Evolutionary conservation across 2,329 filamentous ascomycete genomes (phyloP), one percentile per base, ranked within the genome.

Genomic region (Xylaria arbuscula): DNA sequence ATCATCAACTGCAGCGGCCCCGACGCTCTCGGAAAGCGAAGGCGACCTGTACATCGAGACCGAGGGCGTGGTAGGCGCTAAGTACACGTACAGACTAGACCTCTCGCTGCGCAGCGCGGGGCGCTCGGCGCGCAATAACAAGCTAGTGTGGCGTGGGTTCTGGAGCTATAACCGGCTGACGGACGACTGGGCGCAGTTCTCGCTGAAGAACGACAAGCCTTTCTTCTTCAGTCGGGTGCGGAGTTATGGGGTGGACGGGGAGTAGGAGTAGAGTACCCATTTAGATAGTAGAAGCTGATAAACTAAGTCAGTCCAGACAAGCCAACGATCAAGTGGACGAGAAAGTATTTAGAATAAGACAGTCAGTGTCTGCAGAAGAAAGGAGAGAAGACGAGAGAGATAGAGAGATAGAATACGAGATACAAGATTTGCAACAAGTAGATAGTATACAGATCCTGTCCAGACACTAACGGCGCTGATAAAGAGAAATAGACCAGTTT

Each of bases 151-250:
- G 95, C 91, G 92, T 75, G 91, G 92, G 0, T 98, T 94, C 78
- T 97, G 93, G 88, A 95, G 91, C 81, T 95, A 97, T 78, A 97
- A 98, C 78, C 87, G 88, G 73, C 80, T 97, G 76, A 97, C 93
- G 8, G 94, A 97, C 78, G 94, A 98, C 80, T 96, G 93, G 92
- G 93, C 86, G 3, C 91, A 93, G 81, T 98, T 98, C 80, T 79
- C 81, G 15, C 79, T 89, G 47, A 87, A 85, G 78, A 87, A 91
- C 72, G 84, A 89, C 65, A 90, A 89, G 78, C 84, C 89, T 0
- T 92, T 88, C 75, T 88, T 90, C 76, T 92, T 90, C 73, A 91
- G 89, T 75, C 82, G 89, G 13, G 89, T 92, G 3, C 86, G 83
- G 79, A 89, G 88, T 71, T 91, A 90, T 71, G 88, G 87, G 0